Percentiles rank a stretch among this genome's conserved stretches.
Conservation (phyloP, 106 monocot species). For the Amphibolis antarctica region DNA sequence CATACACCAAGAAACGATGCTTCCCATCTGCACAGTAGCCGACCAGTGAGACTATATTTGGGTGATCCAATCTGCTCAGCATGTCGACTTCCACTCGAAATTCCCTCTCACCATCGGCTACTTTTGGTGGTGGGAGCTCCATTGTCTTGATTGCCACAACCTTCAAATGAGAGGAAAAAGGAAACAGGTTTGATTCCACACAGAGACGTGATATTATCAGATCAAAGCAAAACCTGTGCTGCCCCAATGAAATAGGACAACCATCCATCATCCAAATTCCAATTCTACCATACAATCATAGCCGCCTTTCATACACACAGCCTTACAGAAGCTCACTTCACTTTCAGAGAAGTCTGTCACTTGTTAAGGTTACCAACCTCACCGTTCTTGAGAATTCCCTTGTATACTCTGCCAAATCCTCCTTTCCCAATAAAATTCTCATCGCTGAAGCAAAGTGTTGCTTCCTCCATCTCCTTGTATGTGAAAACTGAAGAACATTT, state of each 20-base stretch:
- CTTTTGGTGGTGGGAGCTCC: slow-evolving; percentile 47
- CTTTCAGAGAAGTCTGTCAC: too few relatives aligned
- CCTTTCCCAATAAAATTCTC: slow-evolving; percentile 74
- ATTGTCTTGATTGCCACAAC: slow-evolving; percentile 88
- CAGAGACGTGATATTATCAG: too few relatives aligned
- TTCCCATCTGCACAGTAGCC: slow-evolving; percentile 93
- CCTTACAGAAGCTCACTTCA: too few relatives aligned
- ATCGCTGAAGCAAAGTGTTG: slow-evolving; percentile 56
- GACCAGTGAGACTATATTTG: slow-evolving; percentile 62
- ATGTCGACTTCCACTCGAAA: slow-evolving; percentile 89
- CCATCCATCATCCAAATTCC: too few relatives aligned
- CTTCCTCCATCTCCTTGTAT: slow-evolving; percentile 82
- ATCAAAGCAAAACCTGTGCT: too few relatives aligned
- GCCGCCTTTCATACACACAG: too few relatives aligned
- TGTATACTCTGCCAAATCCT: slow-evolving; percentile 79
- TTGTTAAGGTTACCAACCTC: slow-evolving; percentile 29
- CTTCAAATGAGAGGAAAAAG: slow-evolving; percentile 15
- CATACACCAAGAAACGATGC: slow-evolving; percentile 71
- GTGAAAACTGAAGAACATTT: slow-evolving; percentile 58
- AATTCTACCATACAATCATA: too few relatives aligned
- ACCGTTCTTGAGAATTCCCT: slow-evolving; percentile 48
- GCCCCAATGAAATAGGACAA: too few relatives aligned
- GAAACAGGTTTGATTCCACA: too few relatives aligned
- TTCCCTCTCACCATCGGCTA: slow-evolving; percentile 74
- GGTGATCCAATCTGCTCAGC: slow-evolving; percentile 55